Percentiles rank a stretch among this genome's conserved stretches.
Conservation (phyloP, 768 basidiomycete species). For the Leccinum boreale region DNA sequence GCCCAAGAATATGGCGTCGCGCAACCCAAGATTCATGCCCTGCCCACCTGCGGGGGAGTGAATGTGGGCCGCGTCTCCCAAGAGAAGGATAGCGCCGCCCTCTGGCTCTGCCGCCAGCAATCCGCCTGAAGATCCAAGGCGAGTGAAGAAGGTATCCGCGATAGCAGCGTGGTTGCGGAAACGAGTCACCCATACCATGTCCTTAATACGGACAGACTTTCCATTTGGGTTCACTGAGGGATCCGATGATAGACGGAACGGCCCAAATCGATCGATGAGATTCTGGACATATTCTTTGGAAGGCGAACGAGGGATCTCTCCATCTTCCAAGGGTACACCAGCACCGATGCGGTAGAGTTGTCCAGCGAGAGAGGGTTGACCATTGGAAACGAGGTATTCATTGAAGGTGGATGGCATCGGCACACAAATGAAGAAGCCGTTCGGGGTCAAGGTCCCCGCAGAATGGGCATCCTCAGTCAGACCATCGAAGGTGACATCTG, state of each 20-base stretch:
- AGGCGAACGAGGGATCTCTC: slow-evolving; percentile 24
- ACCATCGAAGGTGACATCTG: background rate
- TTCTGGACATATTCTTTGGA: slow-evolving; percentile 43
- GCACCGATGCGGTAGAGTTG: background rate
- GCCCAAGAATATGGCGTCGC: background rate
- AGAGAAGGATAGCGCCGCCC: background rate
- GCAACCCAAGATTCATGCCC: background rate
- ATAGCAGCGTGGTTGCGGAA: slow-evolving; percentile 47
- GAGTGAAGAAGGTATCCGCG: slow-evolving; percentile 39
- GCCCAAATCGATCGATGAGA: slow-evolving; percentile 41
- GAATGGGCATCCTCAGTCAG: background rate
- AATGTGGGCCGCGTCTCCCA: background rate
- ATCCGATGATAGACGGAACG: slow-evolving; percentile 34
- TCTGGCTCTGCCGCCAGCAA: background rate
- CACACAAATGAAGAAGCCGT: slow-evolving; percentile 13
- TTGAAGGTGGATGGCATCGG: slow-evolving; percentile 1
- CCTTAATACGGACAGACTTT: slow-evolving; percentile 33
- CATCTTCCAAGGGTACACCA: background rate
- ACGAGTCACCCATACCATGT: slow-evolving; percentile 44
- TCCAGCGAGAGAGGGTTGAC: background rate
- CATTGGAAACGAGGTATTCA: background rate
- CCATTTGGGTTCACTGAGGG: slow-evolving; percentile 33
- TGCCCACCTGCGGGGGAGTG: background rate
- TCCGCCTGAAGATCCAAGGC: slow-evolving; percentile 15
- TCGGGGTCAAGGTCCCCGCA: slow-evolving; percentile 7